phyloP scores from a whole-genome alignment of 2,329 filamentous ascomycete genomes.

The Aspergillus japonicus region DNA sequence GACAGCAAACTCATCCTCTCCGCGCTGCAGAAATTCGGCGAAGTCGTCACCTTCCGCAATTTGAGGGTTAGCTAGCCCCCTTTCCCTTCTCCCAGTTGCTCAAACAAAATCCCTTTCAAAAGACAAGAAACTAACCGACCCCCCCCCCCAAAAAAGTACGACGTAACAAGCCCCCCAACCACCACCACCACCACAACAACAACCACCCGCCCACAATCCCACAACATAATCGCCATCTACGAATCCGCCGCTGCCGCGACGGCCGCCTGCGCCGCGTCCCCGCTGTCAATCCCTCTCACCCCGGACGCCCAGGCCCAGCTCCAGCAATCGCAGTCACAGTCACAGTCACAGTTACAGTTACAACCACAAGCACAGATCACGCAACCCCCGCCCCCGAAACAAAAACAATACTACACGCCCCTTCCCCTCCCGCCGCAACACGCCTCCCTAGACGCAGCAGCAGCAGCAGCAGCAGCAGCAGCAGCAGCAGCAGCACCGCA shows the following conservation, averaged over 20 bases:
- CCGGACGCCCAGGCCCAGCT: too few relatives aligned
- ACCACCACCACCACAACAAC: neutral
- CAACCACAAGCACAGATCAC: neutral
- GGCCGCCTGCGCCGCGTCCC: slow-evolving; percentile 34
- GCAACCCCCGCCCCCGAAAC: neutral
- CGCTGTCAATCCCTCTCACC: slow-evolving; percentile 23
- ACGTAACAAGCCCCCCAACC: slow-evolving; percentile 22
- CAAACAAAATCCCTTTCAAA: neutral
- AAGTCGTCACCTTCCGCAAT: slow-evolving; percentile 41
- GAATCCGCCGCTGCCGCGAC: slow-evolving; percentile 36
- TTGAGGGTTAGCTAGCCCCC: slow-evolving; percentile 28
- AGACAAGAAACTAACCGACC: neutral
- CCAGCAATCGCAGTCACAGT: neutral
- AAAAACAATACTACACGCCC: neutral
- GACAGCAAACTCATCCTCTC: slow-evolving; percentile 38
- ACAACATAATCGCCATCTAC: slow-evolving; percentile 36
- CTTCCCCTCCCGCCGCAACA: neutral
- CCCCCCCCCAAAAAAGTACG: slow-evolving; percentile 25
- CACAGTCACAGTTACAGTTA: neutral
- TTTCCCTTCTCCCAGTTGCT: neutral
- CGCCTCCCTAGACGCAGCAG: neutral
- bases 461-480: too few relatives aligned
- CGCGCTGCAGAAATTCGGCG: slow-evolving; percentile 43
- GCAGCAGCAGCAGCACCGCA: too few relatives aligned
- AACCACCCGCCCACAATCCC: slow-evolving; percentile 11